phyloP scores from a whole-genome alignment of 2,329 filamentous ascomycete species.

The Acrodontium crateriforme region DNA sequence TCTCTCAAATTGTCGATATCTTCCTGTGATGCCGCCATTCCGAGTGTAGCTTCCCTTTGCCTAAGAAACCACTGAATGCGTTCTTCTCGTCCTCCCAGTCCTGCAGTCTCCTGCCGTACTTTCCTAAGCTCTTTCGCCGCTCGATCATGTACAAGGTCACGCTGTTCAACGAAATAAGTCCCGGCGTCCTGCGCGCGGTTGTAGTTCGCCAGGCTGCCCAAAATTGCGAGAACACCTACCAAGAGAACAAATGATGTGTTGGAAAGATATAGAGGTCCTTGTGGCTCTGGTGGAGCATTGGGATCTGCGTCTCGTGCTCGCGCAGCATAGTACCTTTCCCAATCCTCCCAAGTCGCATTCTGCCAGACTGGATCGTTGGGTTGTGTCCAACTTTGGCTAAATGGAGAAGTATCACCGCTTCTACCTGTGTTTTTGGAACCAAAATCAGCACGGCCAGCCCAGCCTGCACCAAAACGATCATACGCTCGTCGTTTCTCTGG shows the following conservation, averaged over 20 bases:
- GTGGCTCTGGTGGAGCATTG: slow-evolving; percentile 26
- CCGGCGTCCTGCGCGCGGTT: slow-evolving; percentile 52
- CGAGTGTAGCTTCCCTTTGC: slow-evolving; percentile 48
- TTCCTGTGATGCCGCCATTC: slow-evolving; percentile 10
- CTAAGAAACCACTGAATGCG: slow-evolving; percentile 66
- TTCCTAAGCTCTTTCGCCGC: slow-evolving; percentile 49
- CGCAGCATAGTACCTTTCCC: slow-evolving; percentile 62
- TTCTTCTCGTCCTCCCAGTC: slow-evolving; percentile 32
- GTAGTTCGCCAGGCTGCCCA: slow-evolving; percentile 60
- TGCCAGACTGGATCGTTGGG: slow-evolving; percentile 38
- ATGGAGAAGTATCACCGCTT: slow-evolving; percentile 14
- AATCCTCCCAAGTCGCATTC: slow-evolving; percentile 97
- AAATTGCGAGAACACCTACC: slow-evolving; percentile 53
- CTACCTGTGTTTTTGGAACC: slow-evolving; percentile 6
- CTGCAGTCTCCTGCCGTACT: slow-evolving; percentile 37
- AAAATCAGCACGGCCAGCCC: slow-evolving; percentile 41
- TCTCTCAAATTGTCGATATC: slow-evolving; percentile 31
- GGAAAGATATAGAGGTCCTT: slow-evolving; percentile 53
- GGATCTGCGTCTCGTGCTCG: slow-evolving; percentile 17
- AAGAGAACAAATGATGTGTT: slow-evolving; percentile 66
- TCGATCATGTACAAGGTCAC: slow-evolving; percentile 51
- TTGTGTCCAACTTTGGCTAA: slow-evolving; percentile 20
- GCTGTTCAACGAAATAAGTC: slow-evolving; percentile 48
- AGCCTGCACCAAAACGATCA: slow-evolving; percentile 69
- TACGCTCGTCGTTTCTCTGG: slow-evolving; percentile 66